Evolutionary conservation across 345 rosid genomes (phyloP), one percentile per base, ranked within the genome.

Genomic region (Salix exigua): DNA sequence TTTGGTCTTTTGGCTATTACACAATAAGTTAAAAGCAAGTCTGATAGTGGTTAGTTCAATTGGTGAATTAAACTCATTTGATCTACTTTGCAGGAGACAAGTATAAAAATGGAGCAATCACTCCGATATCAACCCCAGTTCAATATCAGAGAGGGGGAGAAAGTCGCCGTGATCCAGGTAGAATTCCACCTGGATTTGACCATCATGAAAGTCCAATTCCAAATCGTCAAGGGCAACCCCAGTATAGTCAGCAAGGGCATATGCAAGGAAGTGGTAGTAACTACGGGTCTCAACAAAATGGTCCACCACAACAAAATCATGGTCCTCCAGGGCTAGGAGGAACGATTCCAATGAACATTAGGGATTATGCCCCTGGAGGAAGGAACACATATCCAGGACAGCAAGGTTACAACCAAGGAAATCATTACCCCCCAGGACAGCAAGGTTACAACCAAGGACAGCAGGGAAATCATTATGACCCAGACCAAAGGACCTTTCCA

Each of bases 31-130:
- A 23, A 58, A 58, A 58, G 1, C 2, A 18, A 38, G 33, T 13
- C 30, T 33, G 40, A 35, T 37, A 35, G 51, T 1, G 40, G 19
- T 1, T 23, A 4, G 18, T 60, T 72, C 6, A 30, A 30, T 2
- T 35, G 14, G 18, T 37, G 26, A 67, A 18, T n/a, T 58, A 67
- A 51, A 40, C 35, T 17, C 33, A 60, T 60, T 40, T 61, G 7
- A 8, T 76, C 2, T 78, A 61, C 64, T 64, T 74, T 30, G 48
- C 89, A 96, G 96, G 98, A 30, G 99, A 93, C 82, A 93, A 93
- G 75, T 93, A 93, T 33, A 94, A 89, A 75, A 89, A 93, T 72
- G 99, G 99, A 48, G 85, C 86, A 28, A 93, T 93, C 42, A 93
- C 92, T 28, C 94, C 77, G 19, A 88, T 96, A 79, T 97, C 98